phyloP scores from a whole-genome alignment of 495 filamentous ascomycete genomes.

The Monascus purpureus region DNA sequence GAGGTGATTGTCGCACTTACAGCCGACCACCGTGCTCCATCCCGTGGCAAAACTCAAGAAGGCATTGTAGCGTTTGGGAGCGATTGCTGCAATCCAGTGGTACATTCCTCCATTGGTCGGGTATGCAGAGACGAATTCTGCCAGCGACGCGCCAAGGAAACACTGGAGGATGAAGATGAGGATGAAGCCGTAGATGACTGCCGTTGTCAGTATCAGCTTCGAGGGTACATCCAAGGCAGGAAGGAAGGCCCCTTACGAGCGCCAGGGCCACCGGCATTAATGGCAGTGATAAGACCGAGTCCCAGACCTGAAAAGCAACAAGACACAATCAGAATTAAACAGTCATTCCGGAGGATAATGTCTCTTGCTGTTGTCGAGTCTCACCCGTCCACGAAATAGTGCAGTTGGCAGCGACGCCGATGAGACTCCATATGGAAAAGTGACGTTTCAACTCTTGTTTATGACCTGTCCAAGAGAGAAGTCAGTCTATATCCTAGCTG shows the following conservation, averaged over 20 bases:
- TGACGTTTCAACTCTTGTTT: conserved; percentile 26
- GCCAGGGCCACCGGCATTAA: conserved; percentile 26
- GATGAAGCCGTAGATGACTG: conserved; percentile 30
- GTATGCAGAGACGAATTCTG: conserved; percentile 40
- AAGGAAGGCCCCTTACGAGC: conserved; percentile 16
- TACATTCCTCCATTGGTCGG: conserved; percentile 40
- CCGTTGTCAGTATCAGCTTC: too few relatives aligned
- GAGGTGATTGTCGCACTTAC: conserved; percentile 7
- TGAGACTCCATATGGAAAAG: conserved; percentile 25
- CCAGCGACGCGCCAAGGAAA: conserved; percentile 36
- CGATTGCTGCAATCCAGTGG: conserved; percentile 39
- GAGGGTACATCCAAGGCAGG: too few relatives aligned
- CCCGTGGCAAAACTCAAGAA: conserved; percentile 26
- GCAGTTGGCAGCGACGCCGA: conserved; percentile 25
- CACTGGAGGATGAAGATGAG: conserved; percentile 35
- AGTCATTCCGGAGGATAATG: too few relatives aligned
- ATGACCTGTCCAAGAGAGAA: conserved; percentile 13
- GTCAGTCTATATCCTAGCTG: background rate
- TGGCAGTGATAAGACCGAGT: conserved; percentile 21
- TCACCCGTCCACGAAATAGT: conserved; percentile 29
- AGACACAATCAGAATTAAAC: too few relatives aligned
- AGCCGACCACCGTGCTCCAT: conserved; percentile 27
- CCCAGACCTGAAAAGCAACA: conserved; percentile 17
- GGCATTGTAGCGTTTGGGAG: conserved; percentile 26
- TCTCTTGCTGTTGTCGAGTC: too few relatives aligned